Evolutionary conservation across 495 filamentous ascomycete species (phyloP).

Genomic region (Thermothielavioides terrestris): DNA sequence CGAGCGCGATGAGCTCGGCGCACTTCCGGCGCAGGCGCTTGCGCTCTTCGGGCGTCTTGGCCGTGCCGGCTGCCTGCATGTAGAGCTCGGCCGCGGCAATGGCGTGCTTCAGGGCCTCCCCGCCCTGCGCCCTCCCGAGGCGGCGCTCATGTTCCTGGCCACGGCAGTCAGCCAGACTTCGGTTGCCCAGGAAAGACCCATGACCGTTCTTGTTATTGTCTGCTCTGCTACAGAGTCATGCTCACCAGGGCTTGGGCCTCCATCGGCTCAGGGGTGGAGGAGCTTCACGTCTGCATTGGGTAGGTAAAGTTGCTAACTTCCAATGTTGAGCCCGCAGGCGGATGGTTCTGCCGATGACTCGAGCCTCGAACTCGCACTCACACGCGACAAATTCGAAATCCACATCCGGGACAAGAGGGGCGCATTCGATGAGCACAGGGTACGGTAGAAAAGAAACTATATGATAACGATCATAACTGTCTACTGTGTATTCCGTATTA

Average conservation of each 20-base stretch:
- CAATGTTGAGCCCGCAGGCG: not conserved
- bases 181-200: no score
- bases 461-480: no score
- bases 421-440: no score
- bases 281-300: not conserved
- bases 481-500: no score
- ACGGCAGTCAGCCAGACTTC: conserved; percentile 12
- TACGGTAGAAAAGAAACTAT: no score
- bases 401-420: no score
- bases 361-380: no score
- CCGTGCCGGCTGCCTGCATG: conserved; percentile 59
- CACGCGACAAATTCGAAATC: no score
- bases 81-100: conserved; percentile 69
- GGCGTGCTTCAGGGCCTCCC: conserved; percentile 61
- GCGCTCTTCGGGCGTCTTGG: conserved; percentile 46
- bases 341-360: no score
- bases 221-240: not conserved
- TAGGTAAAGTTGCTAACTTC: not conserved
- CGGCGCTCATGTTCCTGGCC: conserved; percentile 54
- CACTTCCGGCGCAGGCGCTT: conserved; percentile 53
- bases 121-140: conserved; percentile 46
- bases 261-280: conserved; percentile 7
- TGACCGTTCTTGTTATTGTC: not conserved
- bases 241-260: conserved; percentile 21
- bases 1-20: conserved; percentile 54